Conservation (phyloP, 2,329 filamentous ascomycete species). For the Aotearoamyces nothofagi region DNA sequence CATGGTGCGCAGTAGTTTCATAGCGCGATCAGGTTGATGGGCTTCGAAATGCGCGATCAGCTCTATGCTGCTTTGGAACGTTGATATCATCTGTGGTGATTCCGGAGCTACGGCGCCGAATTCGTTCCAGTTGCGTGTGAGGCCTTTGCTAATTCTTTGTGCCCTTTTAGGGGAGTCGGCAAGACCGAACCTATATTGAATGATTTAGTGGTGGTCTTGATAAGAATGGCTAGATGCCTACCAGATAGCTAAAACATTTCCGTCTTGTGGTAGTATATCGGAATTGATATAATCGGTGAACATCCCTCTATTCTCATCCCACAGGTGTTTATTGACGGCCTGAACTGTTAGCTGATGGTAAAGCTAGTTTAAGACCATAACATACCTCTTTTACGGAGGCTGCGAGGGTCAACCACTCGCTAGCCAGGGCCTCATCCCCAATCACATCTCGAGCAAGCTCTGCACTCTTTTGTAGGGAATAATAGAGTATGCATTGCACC, state of each 20-base stretch:
- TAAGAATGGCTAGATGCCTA: constrained; percentile 2
- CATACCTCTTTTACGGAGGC: no score
- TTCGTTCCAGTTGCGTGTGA: constrained; percentile 1
- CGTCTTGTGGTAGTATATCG: constrained; percentile 2
- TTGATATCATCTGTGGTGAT: constrained; percentile 3
- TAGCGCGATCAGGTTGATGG: neutral
- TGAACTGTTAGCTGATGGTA: no score
- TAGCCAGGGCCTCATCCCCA: no score
- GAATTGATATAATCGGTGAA: no score
- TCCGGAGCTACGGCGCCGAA: constrained; percentile 3
- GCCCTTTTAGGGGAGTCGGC: neutral
- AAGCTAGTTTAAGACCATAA: no score
- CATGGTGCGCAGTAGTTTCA: constrained; percentile 4
- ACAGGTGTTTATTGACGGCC: no score
- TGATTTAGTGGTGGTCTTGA: no score
- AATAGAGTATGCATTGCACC: no score
- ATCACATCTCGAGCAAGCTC: no score
- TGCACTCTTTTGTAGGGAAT: no score
- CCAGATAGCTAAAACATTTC: neutral
- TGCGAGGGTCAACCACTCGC: no score
- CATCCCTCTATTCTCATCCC: no score
- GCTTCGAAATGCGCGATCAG: constrained; percentile 3
- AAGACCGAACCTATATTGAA: constrained; percentile 1
- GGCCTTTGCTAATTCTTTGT: constrained; percentile 1
- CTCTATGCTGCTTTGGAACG: constrained; percentile 2